phyloP scores from a whole-genome alignment of 176 grass and related monocot species.

The Phoenix dactylifera region DNA sequence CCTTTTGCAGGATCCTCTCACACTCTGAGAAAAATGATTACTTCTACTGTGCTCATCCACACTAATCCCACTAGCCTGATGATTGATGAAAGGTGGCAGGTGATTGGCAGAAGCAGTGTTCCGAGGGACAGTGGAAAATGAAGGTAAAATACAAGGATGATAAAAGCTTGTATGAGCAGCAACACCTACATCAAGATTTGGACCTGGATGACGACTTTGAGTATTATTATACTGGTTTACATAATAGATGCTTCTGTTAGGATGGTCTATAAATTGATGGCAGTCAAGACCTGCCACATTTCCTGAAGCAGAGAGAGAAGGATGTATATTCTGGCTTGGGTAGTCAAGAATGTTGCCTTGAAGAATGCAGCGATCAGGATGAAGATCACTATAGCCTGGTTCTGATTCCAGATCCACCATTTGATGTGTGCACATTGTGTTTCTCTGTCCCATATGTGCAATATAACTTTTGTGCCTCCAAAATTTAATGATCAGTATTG shows the following conservation, averaged over 20 bases:
- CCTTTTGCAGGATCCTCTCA: constrained; percentile 34
- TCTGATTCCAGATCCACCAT: constrained; percentile 28
- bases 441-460: constrained; percentile 34
- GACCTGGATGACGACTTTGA: constrained; percentile 31
- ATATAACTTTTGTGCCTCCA: neutral
- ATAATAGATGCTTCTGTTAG: constrained; percentile 27
- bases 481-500: no score
- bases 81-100: constrained; percentile 18
- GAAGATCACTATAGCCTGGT: constrained; percentile 27
- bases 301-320: constrained; percentile 26
- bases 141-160: constrained; percentile 30
- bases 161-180: constrained; percentile 26
- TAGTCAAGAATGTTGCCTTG: constrained; percentile 22
- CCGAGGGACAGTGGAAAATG: constrained; percentile 27
- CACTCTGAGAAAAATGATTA: constrained; percentile 24
- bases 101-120: constrained; percentile 31
- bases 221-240: constrained; percentile 23
- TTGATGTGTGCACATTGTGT: constrained; percentile 29
- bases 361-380: constrained; percentile 24
- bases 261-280: constrained; percentile 28
- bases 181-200: constrained; percentile 18
- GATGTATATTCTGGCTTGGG: constrained; percentile 22
- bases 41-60: constrained; percentile 29
- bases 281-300: constrained; percentile 19
- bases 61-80: constrained; percentile 29